Conservation (phyloP, 2,329 filamentous ascomycete genomes). For the Trichoderma citrinoviride region DNA sequence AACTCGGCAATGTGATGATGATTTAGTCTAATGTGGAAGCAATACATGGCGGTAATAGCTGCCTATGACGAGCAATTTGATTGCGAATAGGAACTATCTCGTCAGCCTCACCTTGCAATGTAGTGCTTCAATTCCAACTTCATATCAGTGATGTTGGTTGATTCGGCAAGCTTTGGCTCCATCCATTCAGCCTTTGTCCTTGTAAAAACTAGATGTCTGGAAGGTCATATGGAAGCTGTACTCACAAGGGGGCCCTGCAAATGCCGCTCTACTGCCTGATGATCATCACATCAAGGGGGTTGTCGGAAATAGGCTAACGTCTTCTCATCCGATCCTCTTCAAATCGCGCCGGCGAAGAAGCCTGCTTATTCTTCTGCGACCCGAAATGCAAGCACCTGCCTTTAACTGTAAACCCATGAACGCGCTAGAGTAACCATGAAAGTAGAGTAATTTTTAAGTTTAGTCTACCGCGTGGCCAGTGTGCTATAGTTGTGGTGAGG, state of each 20-base stretch:
- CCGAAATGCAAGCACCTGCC: neutral
- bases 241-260: neutral
- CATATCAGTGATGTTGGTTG: neutral
- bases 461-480: neutral
- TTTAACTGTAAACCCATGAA: neutral
- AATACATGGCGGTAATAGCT: neutral
- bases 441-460: constrained; percentile 17
- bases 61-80: neutral
- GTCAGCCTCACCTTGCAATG: neutral
- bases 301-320: neutral
- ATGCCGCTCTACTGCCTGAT: neutral
- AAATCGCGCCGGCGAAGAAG: neutral
- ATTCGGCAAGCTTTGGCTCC: neutral
- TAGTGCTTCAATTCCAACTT: neutral
- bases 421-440: constrained; percentile 11
- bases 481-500: neutral
- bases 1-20: neutral
- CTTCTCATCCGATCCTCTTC: neutral
- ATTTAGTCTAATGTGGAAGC: neutral
- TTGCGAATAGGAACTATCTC: neutral
- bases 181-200: neutral
- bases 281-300: neutral
- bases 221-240: neutral
- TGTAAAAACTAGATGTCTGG: neutral
- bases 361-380: neutral